These are phyloP conservation scores for Pseudopithomyces maydicus DNA, from an alignment of 2,329 filamentous ascomycete genomes.

Conservation along the genomic window DNA sequence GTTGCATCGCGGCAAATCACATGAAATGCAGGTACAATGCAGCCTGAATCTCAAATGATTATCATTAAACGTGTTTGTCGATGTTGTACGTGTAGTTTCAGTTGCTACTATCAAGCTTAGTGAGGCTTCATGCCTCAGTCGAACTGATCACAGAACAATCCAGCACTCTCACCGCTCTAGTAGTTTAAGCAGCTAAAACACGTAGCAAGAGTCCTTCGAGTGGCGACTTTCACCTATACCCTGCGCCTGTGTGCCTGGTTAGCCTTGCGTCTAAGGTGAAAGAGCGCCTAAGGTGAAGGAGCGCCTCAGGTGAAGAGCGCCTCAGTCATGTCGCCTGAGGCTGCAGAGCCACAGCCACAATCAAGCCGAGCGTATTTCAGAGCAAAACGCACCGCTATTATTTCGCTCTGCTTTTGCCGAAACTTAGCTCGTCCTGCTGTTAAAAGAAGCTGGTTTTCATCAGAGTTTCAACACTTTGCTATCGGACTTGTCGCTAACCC, in stretches of 20 bases:
- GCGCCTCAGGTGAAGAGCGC: too few species aligned
- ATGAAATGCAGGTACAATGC: constrained; percentile 6
- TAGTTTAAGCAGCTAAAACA: too few species aligned
- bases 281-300: too few species aligned
- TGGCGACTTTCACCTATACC: neutral
- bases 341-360: neutral
- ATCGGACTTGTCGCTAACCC: neutral
- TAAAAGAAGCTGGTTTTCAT: neutral
- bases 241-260: neutral
- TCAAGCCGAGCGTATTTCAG: neutral
- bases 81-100: neutral
- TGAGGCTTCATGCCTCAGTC: too few species aligned
- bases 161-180: too few species aligned
- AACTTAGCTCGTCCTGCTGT: neutral
- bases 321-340: neutral
- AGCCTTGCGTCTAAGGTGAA: neutral
- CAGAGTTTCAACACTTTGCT: neutral
- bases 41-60: neutral
- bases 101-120: neutral
- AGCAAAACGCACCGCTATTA: neutral
- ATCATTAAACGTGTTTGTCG: neutral
- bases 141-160: too few species aligned
- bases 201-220: too few species aligned
- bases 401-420: neutral
- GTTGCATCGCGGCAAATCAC: neutral